Evolutionary conservation across 108 stramenopile species (phyloP), one percentile per base, ranked within the genome.

Genomic region (Cyclotella kingstonii): DNA sequence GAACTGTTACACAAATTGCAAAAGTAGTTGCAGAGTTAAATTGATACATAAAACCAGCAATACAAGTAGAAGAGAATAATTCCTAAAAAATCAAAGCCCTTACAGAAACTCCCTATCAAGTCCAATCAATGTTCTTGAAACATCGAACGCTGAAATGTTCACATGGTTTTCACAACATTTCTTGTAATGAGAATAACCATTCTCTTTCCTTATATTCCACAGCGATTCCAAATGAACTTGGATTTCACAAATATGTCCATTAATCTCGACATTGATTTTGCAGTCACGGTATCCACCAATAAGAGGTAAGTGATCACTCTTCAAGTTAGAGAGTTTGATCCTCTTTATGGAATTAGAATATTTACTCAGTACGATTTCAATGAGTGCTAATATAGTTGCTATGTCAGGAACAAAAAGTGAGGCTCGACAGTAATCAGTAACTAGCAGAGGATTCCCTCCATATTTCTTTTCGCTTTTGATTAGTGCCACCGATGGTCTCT

Each of bases 201-300:
- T 42, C 9, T 35, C 71, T 35, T 73, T 58, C n/a, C 44, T 66
- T 14, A 73, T 35, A 34, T 59, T 49, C 71, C 71, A 73, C 58
- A 73, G 14, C 15, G 57, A 12, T 27, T 66, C 58, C 35, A 73
- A 50, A 43, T 73, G 71, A 35, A 73, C 57, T 54, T 73, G 71
- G 31, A 73, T 67, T 48, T 73, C 71, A 39, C 71, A 73, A 36
- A 73, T 44, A 17, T 73, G 71, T 9, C 71, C 71, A 39, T 66
- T 66, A 40, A 73, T 45, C 5, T 52, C 66, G 36, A 73, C 11
- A 30, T 73, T 73, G 39, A 73, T 60, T 38, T 73, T 73, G 34
- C 71, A 73, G 39, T 73, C 71, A 27, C 71, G 54, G 41, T 73
- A 73, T 42, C 71, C 71, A 11, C 71, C 71, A 18, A 38, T 35